Conservation (phyloP, 257 asterid species). For the Buddleja alternifolia region DNA sequence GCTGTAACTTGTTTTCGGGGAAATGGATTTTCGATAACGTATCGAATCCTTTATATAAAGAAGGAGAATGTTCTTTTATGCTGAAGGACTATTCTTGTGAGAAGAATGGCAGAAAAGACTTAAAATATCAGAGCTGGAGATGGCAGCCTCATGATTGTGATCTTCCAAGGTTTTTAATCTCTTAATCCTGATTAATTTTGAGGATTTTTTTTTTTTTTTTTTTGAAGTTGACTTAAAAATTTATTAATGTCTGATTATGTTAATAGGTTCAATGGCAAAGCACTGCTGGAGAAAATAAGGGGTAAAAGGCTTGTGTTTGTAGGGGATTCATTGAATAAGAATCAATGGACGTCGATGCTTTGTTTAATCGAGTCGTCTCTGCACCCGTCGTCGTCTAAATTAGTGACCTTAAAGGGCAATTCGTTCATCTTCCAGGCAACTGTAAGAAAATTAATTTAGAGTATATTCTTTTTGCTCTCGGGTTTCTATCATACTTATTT, state of each 20-base stretch:
- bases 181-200: too few species aligned
- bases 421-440: slow-evolving; percentile 37
- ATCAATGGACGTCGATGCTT: slow-evolving; percentile 68
- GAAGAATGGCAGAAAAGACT: slow-evolving; percentile 58
- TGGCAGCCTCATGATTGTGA: slow-evolving; percentile 72
- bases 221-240: too few species aligned
- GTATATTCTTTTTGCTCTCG: too few species aligned
- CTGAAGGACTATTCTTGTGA: slow-evolving; percentile 52
- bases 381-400: slow-evolving; percentile 23
- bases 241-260: slow-evolving; percentile 11
- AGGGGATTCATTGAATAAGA: slow-evolving; percentile 72
- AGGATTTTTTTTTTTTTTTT: too few species aligned
- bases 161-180: slow-evolving; percentile 35
- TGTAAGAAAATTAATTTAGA: slow-evolving; percentile 30
- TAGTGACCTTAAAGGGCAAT: slow-evolving; percentile 33
- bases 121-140: slow-evolving; percentile 58
- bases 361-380: slow-evolving; percentile 49
- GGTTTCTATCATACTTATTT: too few species aligned
- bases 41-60: slow-evolving; percentile 49
- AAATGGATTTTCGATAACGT: slow-evolving; percentile 24
- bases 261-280: slow-evolving; percentile 56
- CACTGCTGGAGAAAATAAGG: slow-evolving; percentile 57
- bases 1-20: slow-evolving; percentile 23
- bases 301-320: slow-evolving; percentile 66
- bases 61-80: slow-evolving; percentile 52